Evolutionary conservation across 495 filamentous ascomycete genomes (phyloP).

Genomic region (Hypomontagnella monticulosa): DNA sequence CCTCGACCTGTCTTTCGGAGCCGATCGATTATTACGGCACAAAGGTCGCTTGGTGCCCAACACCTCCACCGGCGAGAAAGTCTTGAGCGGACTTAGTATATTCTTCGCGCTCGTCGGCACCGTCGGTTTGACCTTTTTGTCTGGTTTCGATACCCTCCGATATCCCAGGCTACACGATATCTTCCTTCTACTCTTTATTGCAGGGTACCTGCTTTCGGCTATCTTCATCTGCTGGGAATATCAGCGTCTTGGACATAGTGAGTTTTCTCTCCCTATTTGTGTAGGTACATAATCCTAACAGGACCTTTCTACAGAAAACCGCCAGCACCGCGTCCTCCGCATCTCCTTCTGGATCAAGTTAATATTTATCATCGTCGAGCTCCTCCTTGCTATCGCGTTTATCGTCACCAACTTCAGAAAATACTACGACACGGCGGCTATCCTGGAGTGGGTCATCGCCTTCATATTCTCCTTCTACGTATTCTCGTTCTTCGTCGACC

Average conservation of each 20-base stretch:
- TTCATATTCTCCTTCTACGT: slow-evolving; percentile 92
- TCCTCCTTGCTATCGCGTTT: slow-evolving; percentile 76
- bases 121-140: slow-evolving; percentile 79
- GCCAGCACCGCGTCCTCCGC: slow-evolving; percentile 75
- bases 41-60: slow-evolving; percentile 76
- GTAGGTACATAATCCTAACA: not conserved
- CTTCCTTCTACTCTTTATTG: slow-evolving; percentile 87
- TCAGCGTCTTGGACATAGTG: slow-evolving; percentile 77
- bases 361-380: slow-evolving; percentile 79
- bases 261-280: slow-evolving; percentile 23
- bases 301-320: slow-evolving; percentile 61
- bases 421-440: slow-evolving; percentile 64
- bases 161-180: slow-evolving; percentile 74
- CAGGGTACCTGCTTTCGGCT: slow-evolving; percentile 80
- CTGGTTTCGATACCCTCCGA: slow-evolving; percentile 80
- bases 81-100: slow-evolving; percentile 73
- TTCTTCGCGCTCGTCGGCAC: slow-evolving; percentile 80
- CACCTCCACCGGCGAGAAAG: slow-evolving; percentile 71
- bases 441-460: slow-evolving; percentile 81
- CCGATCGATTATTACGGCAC: slow-evolving; percentile 86
- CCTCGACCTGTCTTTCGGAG: slow-evolving; percentile 81
- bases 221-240: slow-evolving; percentile 91
- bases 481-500: slow-evolving; percentile 86
- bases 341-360: slow-evolving; percentile 85
- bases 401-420: slow-evolving; percentile 52